Evolutionary conservation across 2,329 filamentous ascomycete genomes (phyloP).

Genomic region (Fusarium ambrosium): DNA sequence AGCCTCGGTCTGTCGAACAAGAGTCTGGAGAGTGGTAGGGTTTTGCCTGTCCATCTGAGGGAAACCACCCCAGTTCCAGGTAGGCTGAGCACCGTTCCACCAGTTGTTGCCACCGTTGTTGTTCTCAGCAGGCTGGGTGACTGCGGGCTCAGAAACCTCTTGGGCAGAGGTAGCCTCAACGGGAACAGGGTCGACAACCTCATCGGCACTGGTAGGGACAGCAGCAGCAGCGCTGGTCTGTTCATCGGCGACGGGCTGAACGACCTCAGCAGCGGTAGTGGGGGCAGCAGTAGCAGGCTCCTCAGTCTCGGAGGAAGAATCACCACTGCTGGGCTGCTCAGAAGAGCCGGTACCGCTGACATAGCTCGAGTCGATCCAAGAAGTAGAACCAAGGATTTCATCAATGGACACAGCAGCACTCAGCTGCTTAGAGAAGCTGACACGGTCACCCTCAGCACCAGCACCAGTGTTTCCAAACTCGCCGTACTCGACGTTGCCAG

Average conservation of each 20-base stretch:
- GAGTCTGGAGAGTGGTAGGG: slow-evolving; percentile 15
- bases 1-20: background rate
- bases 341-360: slow-evolving; percentile 5
- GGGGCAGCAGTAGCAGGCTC: background rate
- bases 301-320: background rate
- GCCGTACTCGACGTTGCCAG: slow-evolving; percentile 65
- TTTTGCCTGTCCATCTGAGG: background rate
- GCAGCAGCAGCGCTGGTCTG: background rate
- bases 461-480: slow-evolving; percentile 71
- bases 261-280: background rate
- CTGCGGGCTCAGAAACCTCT: background rate
- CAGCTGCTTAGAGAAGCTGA: slow-evolving; percentile 56
- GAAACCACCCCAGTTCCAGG: background rate
- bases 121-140: background rate
- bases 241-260: background rate
- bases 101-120: background rate
- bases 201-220: background rate
- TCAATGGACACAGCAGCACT: slow-evolving; percentile 18
- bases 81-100: background rate
- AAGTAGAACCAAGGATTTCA: slow-evolving; percentile 22
- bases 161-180: background rate
- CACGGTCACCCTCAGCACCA: slow-evolving; percentile 67
- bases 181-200: background rate
- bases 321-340: background rate
- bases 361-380: slow-evolving; percentile 32